Evolutionary conservation across 106 monocot genomes (phyloP).

Genomic region (Dendrobium huoshanense): DNA sequence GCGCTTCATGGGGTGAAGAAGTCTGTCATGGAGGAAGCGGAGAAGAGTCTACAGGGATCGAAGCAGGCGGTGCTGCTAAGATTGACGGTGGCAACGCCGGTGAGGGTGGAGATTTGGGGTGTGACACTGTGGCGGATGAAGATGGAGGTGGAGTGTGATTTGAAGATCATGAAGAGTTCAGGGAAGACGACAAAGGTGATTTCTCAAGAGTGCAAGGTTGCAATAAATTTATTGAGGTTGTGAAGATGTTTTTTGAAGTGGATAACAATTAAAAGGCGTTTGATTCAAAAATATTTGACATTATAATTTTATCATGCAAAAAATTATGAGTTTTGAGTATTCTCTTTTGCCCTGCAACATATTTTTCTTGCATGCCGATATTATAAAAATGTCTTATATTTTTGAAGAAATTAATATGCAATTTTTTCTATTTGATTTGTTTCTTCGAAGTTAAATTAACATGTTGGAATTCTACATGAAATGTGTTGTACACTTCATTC

Average conservation of each 20-base stretch:
- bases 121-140: conserved; percentile 17
- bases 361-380: too few relatives aligned
- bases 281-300: too few relatives aligned
- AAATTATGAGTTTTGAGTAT: too few relatives aligned
- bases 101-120: conserved; percentile 18
- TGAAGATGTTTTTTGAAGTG: background rate
- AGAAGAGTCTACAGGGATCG: conserved; percentile 12
- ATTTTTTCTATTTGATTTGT: too few relatives aligned
- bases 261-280: too few relatives aligned
- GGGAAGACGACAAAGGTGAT: conserved; percentile 16
- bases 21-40: background rate
- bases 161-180: conserved; percentile 11
- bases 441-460: too few relatives aligned
- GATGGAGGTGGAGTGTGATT: conserved; percentile 28
- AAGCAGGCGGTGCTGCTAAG: conserved; percentile 20
- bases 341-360: too few relatives aligned
- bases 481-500: too few relatives aligned
- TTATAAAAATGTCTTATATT: too few relatives aligned
- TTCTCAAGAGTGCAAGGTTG: conserved; percentile 33
- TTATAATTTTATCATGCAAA: too few relatives aligned
- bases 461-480: too few relatives aligned
- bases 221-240: background rate
- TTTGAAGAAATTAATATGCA: too few relatives aligned
- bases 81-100: conserved; percentile 18
- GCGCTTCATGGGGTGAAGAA: conserved; percentile 12